A percentile compares a stretch with the other conserved stretches of the same genome.
Conservation (phyloP, 495 filamentous ascomycete species). For the Melanomma pulvis-pyrius region DNA sequence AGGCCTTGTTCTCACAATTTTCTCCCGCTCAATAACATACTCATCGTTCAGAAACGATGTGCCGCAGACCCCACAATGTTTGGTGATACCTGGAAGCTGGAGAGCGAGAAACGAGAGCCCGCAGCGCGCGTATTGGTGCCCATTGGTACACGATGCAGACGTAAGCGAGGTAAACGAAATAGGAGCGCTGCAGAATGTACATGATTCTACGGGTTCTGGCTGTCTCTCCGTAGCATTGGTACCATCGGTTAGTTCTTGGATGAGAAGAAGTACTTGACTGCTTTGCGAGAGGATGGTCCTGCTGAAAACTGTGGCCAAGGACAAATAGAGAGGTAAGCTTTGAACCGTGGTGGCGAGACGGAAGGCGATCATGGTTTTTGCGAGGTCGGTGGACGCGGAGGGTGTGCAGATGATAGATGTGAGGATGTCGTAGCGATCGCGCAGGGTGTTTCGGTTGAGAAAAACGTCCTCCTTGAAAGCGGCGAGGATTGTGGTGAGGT, state of each 20-base stretch:
- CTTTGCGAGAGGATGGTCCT: slow-evolving; percentile 23
- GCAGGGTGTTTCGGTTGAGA: slow-evolving; percentile 20
- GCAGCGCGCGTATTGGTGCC: slow-evolving; percentile 60
- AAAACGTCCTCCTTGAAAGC: slow-evolving; percentile 14
- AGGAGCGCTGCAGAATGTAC: slow-evolving; percentile 52
- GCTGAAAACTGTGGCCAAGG: slow-evolving; percentile 35
- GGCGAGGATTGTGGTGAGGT: background rate
- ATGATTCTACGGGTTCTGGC: slow-evolving; percentile 38
- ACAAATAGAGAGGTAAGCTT: slow-evolving; percentile 1
- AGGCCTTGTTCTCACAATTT: slow-evolving; percentile 1
- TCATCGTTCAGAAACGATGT: slow-evolving; percentile 56
- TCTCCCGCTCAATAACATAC: slow-evolving; percentile 16
- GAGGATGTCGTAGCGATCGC: slow-evolving; percentile 31
- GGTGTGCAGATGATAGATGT: slow-evolving; percentile 15
- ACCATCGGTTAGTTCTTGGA: background rate
- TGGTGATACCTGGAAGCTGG: slow-evolving; percentile 58
- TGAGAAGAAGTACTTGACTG: background rate
- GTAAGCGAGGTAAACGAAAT: slow-evolving; percentile 46
- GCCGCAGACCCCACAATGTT: slow-evolving; percentile 56
- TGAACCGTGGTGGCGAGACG: slow-evolving; percentile 18
- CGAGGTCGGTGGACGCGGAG: slow-evolving; percentile 5
- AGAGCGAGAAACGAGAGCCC: slow-evolving; percentile 58
- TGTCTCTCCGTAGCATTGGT: background rate
- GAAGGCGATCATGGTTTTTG: slow-evolving; percentile 25
- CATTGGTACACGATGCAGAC: slow-evolving; percentile 50